Base-by-base conservation (phyloP, 1,284 basidiomycete species). In the Ceratobasidium sp. region DNA sequence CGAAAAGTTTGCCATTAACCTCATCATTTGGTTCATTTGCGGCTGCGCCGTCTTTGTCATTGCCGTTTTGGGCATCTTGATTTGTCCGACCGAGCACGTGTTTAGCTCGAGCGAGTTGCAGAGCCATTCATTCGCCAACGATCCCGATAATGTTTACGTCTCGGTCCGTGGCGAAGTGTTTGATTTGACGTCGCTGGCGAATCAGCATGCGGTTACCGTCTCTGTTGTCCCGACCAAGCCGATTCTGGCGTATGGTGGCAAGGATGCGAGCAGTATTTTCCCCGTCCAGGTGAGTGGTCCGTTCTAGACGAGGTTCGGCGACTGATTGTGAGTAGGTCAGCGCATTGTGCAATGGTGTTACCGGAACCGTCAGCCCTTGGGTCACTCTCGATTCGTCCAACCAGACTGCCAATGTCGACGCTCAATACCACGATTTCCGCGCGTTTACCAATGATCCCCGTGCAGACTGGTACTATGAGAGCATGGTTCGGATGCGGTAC, bases 401-500 rank as follows among this genome's bases (percentile, higher is more conserved):
- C 82, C 85, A 84, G 58, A 90, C 92, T 25, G 91, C 95, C 75
- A 75, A 80, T 6, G 81, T 78, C 25, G 78, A 92, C n/a, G 77
- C 79, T 27, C 83, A 87, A 74, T 99, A 99, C 78, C 96, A 99
- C 78, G 96, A 98, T 78, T 99, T 99, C 87, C 90, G 95, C 45
- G 87, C 87, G 0, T 88, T 83, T 75, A 92, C 90, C 31, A 91
- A 90, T 71, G 96, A 99, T 77, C 90, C 90, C 0, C 88, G 96
- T 25, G 94, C 95, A 0, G 96, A 99, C 78, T 99, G 96, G 97
- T 99, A 99, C 80, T 94, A 91, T 74, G 92, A 99, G 81, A 85
- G 83, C 73, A 96, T 96, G 94, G 88, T 90, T 5, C 80, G 85
- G 75, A 89, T 99, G 87, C 91, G 95, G 4, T 96, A 90, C 82